Evolutionary conservation across 257 asterid species (phyloP).

Genomic region (Solanum appendiculatum): DNA sequence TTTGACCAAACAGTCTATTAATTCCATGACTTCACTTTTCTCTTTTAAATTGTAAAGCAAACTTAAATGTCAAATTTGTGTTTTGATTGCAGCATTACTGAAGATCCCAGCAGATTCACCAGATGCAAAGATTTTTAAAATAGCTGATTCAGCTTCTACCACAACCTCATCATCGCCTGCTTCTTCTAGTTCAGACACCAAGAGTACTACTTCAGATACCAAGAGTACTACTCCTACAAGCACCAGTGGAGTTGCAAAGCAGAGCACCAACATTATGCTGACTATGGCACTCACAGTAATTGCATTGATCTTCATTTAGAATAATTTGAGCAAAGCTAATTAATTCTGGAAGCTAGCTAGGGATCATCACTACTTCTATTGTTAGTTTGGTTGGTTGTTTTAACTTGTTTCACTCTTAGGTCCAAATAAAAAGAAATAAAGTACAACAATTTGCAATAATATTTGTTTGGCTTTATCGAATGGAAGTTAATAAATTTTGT

Average conservation of each 20-base stretch:
- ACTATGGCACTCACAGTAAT: constrained; percentile 7
- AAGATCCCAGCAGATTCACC: constrained; percentile 53
- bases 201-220: constrained; percentile 6
- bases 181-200: constrained; percentile 19
- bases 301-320: constrained; percentile 12
- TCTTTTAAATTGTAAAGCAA: neutral
- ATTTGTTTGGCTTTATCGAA: neutral
- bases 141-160: constrained; percentile 28
- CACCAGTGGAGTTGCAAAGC: constrained; percentile 12
- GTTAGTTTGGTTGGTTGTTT: neutral
- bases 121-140: constrained; percentile 54
- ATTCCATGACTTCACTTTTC: too few species aligned
- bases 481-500: neutral
- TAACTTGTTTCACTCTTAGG: neutral
- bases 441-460: neutral
- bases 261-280: neutral
- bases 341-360: neutral
- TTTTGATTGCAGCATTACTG: constrained; percentile 32
- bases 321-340: neutral
- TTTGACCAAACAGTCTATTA: too few species aligned
- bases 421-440: neutral
- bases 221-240: constrained; percentile 4
- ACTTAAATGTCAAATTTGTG: neutral
- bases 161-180: constrained; percentile 16
- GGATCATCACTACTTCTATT: neutral